A percentile compares a stretch with the other conserved stretches of the same genome.
Evolutionary conservation across 2,329 filamentous ascomycete genomes (phyloP).

Genomic region (Xylaria sp.): DNA sequence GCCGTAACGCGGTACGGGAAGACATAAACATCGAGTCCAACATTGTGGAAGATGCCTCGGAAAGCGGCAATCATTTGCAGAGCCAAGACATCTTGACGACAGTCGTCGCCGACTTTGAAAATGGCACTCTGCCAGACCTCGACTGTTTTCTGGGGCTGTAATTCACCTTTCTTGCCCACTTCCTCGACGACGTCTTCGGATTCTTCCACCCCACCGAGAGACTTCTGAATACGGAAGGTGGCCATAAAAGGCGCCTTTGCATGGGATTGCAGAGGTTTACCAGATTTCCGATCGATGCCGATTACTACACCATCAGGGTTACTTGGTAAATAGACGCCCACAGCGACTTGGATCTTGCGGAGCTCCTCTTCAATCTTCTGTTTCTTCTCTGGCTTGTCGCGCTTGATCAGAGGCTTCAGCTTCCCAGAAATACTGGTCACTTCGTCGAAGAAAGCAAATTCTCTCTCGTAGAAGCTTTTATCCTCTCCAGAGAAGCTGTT

Average conservation of each 20-base stretch:
- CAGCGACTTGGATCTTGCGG: constrained; percentile 94
- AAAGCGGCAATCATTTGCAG: constrained; percentile 98
- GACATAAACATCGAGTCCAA: constrained; percentile 95
- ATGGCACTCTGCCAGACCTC: constrained; percentile 99
- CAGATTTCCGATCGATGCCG: constrained; percentile 96
- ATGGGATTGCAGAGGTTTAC: constrained; percentile 95
- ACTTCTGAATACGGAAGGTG: constrained; percentile 94
- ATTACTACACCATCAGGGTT: constrained; percentile 98
- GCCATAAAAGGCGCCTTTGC: constrained; percentile 99
- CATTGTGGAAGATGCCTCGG: constrained; percentile 92
- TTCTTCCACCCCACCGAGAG: constrained; percentile 60
- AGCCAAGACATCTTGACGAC: constrained; percentile 93
- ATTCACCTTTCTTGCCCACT: constrained; percentile 46
- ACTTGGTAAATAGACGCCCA: constrained; percentile 95
- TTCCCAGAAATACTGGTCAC: constrained; percentile 96
- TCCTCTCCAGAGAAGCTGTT: constrained; percentile 80
- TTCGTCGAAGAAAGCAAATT: constrained; percentile 98
- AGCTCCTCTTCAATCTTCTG: constrained; percentile 99
- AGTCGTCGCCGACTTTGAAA: constrained; percentile 99
- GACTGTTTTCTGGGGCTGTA: constrained; percentile 62
- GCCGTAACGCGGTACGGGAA: constrained; percentile 97
- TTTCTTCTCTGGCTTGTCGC: constrained; percentile 94
- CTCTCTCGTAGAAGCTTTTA: constrained; percentile 85
- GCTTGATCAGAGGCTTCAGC: constrained; percentile 90
- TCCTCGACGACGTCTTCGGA: constrained; percentile 59